Conservation (phyloP, 345 rosid genomes). For the Nephelium lappaceum region DNA sequence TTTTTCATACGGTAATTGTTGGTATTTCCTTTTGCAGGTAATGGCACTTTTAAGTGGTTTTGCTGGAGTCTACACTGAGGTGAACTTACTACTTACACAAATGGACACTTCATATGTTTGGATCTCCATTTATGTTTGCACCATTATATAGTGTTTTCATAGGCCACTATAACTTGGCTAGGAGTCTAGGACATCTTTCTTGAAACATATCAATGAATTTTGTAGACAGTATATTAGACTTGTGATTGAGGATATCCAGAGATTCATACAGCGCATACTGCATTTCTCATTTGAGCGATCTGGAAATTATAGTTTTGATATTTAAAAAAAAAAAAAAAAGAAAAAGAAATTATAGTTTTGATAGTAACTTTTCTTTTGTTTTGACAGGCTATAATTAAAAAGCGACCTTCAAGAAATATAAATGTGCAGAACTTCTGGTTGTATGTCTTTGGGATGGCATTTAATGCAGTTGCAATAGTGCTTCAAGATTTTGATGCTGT, state of each 20-base stretch:
- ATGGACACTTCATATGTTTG: conserved; percentile 2
- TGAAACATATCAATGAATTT: not conserved
- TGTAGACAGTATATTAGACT: not conserved
- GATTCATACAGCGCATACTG: not conserved
- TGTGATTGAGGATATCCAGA: conserved; percentile 4
- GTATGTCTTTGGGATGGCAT: conserved; percentile 91
- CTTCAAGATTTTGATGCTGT: conserved; percentile 94
- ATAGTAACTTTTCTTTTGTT: conserved; percentile 19
- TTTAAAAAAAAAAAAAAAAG: no score
- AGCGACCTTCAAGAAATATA: conserved; percentile 88
- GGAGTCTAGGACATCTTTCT: conserved; percentile 10
- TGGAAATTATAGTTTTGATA: not conserved
- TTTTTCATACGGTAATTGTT: conserved; percentile 11
- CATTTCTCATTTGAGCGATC: conserved; percentile 9
- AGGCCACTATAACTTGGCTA: conserved; percentile 7
- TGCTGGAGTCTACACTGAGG: conserved; percentile 99
- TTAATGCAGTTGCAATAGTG: conserved; percentile 89
- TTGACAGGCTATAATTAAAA: conserved; percentile 93
- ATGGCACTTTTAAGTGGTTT: conserved; percentile 98
- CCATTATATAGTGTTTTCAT: not conserved
- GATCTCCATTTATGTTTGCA: conserved; percentile 16
- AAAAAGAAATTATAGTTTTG: not conserved
- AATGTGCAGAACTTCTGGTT: conserved; percentile 97
- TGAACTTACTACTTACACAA: conserved; percentile 25
- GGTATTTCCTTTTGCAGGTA: conserved; percentile 47